phyloP scores from a whole-genome alignment of 2,329 filamentous ascomycete genomes.

The Botrytis tulipae region DNA sequence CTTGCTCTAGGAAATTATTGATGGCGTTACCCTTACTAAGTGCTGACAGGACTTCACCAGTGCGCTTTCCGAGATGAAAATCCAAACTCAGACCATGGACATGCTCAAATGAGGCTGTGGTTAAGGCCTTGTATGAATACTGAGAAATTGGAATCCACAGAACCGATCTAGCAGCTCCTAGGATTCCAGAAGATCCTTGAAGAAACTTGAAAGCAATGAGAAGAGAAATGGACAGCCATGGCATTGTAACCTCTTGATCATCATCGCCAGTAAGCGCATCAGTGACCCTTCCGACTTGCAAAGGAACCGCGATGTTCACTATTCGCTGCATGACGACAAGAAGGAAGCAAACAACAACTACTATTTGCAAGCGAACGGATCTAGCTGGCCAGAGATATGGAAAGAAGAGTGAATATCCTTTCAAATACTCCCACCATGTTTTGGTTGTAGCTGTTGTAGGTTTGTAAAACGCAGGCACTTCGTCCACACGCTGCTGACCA shows the following conservation, averaged over 20 bases:
- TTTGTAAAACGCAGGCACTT: slow-evolving; percentile 80
- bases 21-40: slow-evolving; percentile 95
- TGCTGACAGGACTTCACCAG: slow-evolving; percentile 91
- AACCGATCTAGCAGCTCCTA: slow-evolving; percentile 77
- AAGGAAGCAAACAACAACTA: slow-evolving; percentile 78
- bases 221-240: slow-evolving; percentile 71
- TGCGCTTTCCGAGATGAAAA: slow-evolving; percentile 95
- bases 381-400: slow-evolving; percentile 95
- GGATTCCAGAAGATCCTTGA: slow-evolving; percentile 83
- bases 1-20: slow-evolving; percentile 93
- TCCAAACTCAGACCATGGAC: slow-evolving; percentile 93
- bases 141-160: slow-evolving; percentile 97
- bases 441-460: slow-evolving; percentile 81
- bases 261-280: slow-evolving; percentile 62
- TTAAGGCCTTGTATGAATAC: slow-evolving; percentile 92
- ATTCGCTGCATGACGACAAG: slow-evolving; percentile 77
- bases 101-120: slow-evolving; percentile 94
- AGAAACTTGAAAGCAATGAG: slow-evolving; percentile 78
- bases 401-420: slow-evolving; percentile 90
- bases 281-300: slow-evolving; percentile 78
- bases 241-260: slow-evolving; percentile 49
- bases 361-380: slow-evolving; percentile 68
- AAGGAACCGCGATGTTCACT: slow-evolving; percentile 83
- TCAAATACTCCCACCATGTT: slow-evolving; percentile 94
- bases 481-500: slow-evolving; percentile 47